phyloP scores from a whole-genome alignment of 257 asterid genomes.

The Solanum chilense region DNA sequence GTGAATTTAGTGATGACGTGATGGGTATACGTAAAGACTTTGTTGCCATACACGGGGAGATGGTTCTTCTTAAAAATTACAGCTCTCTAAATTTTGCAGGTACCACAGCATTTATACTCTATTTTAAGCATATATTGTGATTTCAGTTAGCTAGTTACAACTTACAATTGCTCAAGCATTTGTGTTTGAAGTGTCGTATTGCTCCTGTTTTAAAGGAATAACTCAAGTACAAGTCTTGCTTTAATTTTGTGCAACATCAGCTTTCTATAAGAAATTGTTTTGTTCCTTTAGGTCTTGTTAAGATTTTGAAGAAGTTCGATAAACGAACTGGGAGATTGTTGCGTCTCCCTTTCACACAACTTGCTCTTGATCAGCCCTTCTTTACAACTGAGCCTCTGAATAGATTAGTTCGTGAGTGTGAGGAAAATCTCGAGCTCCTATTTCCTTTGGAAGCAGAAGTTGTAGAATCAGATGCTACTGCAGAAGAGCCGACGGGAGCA shows the following conservation, averaged over 20 bases:
- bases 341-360: constrained; percentile 62
- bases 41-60: constrained; percentile 85
- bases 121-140: neutral
- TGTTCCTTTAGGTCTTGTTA: constrained; percentile 48
- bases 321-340: constrained; percentile 73
- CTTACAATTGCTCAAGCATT: neutral
- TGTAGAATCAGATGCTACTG: constrained; percentile 32
- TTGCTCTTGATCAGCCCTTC: constrained; percentile 84
- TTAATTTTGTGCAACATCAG: neutral
- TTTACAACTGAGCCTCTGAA: constrained; percentile 69
- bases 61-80: constrained; percentile 84
- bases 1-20: constrained; percentile 59
- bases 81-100: constrained; percentile 96
- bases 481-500: constrained; percentile 8
- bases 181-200: neutral
- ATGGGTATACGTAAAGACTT: constrained; percentile 66
- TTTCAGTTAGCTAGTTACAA: neutral
- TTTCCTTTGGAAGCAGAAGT: constrained; percentile 74
- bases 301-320: constrained; percentile 89
- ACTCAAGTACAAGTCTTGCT: neutral
- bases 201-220: neutral
- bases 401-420: constrained; percentile 65
- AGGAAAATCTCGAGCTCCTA: constrained; percentile 65
- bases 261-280: neutral
- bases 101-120: constrained; percentile 5